A percentile compares a stretch with the other conserved stretches of the same genome.
phyloP scores from a whole-genome alignment of 1,139 yeast genomes.

The Taphrina betulina region DNA sequence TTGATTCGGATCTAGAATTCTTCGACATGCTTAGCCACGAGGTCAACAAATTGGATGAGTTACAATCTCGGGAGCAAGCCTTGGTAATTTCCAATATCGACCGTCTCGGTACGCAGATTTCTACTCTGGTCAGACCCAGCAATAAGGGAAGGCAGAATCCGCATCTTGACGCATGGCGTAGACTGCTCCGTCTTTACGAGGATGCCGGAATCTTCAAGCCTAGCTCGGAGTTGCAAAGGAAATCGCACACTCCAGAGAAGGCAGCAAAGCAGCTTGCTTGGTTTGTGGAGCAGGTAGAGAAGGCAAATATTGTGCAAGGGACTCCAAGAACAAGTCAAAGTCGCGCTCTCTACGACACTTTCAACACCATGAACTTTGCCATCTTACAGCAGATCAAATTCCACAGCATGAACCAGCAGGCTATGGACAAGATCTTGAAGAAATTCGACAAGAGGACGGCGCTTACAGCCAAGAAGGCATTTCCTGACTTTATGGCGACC shows the following conservation, averaged over 20 bases:
- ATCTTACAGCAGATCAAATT: slow-evolving; percentile 60
- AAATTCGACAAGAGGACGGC: slow-evolving; percentile 73
- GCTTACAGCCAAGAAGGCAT: slow-evolving; percentile 45
- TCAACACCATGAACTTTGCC: slow-evolving; percentile 56
- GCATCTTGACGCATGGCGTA: slow-evolving; percentile 71
- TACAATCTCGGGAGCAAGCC: slow-evolving; percentile 51
- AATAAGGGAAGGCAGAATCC: slow-evolving; percentile 47
- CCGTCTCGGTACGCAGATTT: slow-evolving; percentile 51
- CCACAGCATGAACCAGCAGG: slow-evolving; percentile 62
- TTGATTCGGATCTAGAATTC: slow-evolving; percentile 52
- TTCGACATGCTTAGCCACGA: slow-evolving; percentile 61
- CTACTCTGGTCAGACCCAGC: slow-evolving; percentile 50
- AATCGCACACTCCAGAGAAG: slow-evolving; percentile 48
- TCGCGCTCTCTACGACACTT: slow-evolving; percentile 51
- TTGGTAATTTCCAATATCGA: slow-evolving; percentile 28
- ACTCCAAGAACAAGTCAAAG: slow-evolving; percentile 52
- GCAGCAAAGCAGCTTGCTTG: slow-evolving; percentile 46
- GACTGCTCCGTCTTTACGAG: slow-evolving; percentile 61
- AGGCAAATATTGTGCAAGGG: slow-evolving; percentile 47
- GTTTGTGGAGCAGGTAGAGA: slow-evolving; percentile 51
- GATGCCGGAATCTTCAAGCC: slow-evolving; percentile 67
- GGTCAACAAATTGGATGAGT: slow-evolving; percentile 52
- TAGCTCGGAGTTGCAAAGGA: slow-evolving; percentile 53
- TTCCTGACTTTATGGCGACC: slow-evolving; percentile 39
- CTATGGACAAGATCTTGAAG: slow-evolving; percentile 65